Percentiles rank a stretch among this genome's conserved stretches.
Evolutionary conservation across 2,329 filamentous ascomycete species (phyloP).

Genomic region (Phaeoacremonium minimum): DNA sequence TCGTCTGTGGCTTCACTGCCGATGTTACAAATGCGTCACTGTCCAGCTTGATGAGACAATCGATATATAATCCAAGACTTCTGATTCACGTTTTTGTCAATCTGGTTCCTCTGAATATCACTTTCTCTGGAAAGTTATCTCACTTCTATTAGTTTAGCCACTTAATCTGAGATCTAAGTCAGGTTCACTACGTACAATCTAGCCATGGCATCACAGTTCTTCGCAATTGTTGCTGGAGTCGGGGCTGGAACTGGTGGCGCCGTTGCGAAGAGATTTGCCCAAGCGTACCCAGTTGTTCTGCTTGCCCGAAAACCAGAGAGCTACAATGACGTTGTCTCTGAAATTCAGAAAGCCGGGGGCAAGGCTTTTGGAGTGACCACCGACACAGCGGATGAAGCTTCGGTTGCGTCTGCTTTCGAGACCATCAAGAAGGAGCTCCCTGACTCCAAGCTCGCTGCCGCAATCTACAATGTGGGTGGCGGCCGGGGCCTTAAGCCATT

Average conservation of each 20-base stretch:
- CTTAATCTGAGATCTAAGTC: too few species aligned
- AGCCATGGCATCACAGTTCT: conserved; percentile 40
- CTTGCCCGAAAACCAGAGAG: conserved; percentile 65
- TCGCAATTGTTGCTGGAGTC: conserved; percentile 66
- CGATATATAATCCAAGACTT: too few species aligned
- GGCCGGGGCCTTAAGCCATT: conserved; percentile 52
- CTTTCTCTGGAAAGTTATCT: too few species aligned
- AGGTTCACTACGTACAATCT: too few species aligned
- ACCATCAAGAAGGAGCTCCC: conserved; percentile 56
- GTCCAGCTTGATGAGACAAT: too few species aligned
- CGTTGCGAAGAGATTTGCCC: conserved; percentile 52
- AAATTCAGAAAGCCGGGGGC: conserved; percentile 65
- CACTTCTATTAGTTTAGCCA: too few species aligned
- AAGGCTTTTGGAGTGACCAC: conserved; percentile 66
- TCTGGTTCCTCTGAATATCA: too few species aligned
- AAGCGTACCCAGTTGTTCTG: conserved; percentile 68
- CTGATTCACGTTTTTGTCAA: too few species aligned
- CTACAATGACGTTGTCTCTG: conserved; percentile 61
- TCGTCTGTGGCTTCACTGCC: too few species aligned
- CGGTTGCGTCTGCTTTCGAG: conserved; percentile 57
- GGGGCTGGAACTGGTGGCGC: conserved; percentile 57
- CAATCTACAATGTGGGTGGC: conserved; percentile 65
- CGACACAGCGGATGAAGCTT: conserved; percentile 51
- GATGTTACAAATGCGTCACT: too few species aligned
- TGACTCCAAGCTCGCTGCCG: conserved; percentile 53